Base-by-base conservation (phyloP, 208 protist species). In the Trypanosoma cruzi region DNA sequence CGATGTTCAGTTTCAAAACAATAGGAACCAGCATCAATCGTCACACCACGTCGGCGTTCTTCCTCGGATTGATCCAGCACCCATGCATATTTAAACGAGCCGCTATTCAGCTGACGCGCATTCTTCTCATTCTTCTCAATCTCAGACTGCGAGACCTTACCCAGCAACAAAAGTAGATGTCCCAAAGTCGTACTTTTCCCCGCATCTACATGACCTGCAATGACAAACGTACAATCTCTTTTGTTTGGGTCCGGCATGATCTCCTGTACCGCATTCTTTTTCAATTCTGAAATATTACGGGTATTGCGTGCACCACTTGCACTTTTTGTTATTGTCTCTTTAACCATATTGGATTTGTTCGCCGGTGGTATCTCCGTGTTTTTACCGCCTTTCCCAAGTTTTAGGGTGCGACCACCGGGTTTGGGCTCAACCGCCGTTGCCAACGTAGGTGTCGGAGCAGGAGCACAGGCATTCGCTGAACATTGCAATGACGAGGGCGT, bases 31-130 rank as follows among this genome's bases (percentile, higher is more conserved):
- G 96, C 77, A 81, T 98, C 96, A 65, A 98, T 98, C 4, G 97
- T 99, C 46, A 98, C 93, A 64, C 97, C 97, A 68, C 96, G 94
- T 26, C 96, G 93, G 42, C 96, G 90, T 84, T 99, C 96, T 61
- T 95, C 94, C 80, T 98, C 96, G 18, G 93, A 92, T 71, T 96
- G 90, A 73, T 99, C 97, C 40, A 98, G 82, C 71, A 98, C 67
- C 90, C 95, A 99, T n/a, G 98, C 98, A 64, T 98, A 99, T 71
- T 98, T 97, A 85, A 98, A 98, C 22, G 94, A 97, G 40, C 81
- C 85, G 73, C 98, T 98, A 71, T 97, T 84, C 36, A 85, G 75
- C 28, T 80, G 73, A 29, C 81, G 75, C 10, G 86, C 93, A 62
- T 91, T 81, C 34, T 84, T 89, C 60, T 97, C 94, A 71, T 96